Evolutionary conservation across 257 asterid genomes (phyloP), one percentile per base, ranked within the genome.

Genomic region (Solanum etuberosum): DNA sequence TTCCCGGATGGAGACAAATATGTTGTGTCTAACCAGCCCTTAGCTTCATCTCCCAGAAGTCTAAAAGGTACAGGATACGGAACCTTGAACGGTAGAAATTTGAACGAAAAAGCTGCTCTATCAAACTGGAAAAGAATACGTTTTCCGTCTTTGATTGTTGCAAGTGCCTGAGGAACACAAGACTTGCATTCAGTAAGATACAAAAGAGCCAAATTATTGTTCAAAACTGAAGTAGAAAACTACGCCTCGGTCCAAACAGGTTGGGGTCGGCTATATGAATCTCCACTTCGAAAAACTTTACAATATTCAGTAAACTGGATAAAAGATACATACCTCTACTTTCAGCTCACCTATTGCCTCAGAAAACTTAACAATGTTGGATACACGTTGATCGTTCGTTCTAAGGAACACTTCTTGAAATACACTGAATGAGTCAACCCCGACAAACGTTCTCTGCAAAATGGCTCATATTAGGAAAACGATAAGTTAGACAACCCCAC

Each of bases 31-130:
- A 95, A 89, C 99, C 98, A 96, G 57, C 98, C 99, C 90, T 95
- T 96, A 15, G 98, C 99, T 89, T 96, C 99, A 63, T 96, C 99
- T 57, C 99, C 99, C 7, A 96, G 97, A 89, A 95, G 98, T 83
- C 91, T 89, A 90, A 96, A 96, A 31, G 99, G 98, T 78, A 96
- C 98, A 9, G 98, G 98, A 84, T 96, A 96, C 23, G 98, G 99
- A 76, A 96, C 93, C 91, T 94, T 96, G 91, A 96, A 94, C 67
- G 99, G 99, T 43, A 95, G 93, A 88, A 94, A 94, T 86, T 94
- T 96, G 31, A 96, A 90, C 29, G 98, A 91, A 90, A 96, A 95
- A 43, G 98, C 97, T 40, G 99, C 99, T 91, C 93, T 94, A 87
- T 96, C 99, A 84, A 96, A 96, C 91, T 86, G 97, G 91, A 96